Conservation (phyloP, 306 rosid species). For the Trifolium pratense region DNA sequence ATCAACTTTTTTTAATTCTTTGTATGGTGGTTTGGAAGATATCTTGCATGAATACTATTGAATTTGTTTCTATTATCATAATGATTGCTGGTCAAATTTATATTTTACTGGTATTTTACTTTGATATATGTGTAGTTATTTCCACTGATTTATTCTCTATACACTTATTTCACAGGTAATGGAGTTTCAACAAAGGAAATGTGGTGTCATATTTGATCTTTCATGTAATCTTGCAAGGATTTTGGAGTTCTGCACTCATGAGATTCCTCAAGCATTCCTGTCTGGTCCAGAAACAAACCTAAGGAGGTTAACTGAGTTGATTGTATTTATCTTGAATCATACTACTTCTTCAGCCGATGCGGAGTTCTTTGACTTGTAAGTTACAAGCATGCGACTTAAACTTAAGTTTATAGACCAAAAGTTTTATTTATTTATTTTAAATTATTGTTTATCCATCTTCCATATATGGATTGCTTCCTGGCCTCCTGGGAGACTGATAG, state of each 20-base stretch:
- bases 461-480: constrained; percentile 18
- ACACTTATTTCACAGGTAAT: constrained; percentile 67
- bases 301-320: constrained; percentile 86
- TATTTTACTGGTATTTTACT: not conserved
- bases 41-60: constrained; percentile 22
- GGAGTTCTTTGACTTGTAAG: constrained; percentile 93
- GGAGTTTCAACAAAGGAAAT: constrained; percentile 96
- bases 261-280: constrained; percentile 90
- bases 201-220: constrained; percentile 90
- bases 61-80: constrained; percentile 7
- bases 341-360: constrained; percentile 81
- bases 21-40: constrained; percentile 24
- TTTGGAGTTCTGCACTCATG: constrained; percentile 82
- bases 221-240: constrained; percentile 95
- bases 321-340: constrained; percentile 85
- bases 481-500: constrained; percentile 20
- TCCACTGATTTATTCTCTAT: constrained; percentile 37
- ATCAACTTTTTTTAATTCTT: not conserved
- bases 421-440: not conserved
- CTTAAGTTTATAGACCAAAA: constrained; percentile 8
- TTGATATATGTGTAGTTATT: constrained; percentile 10
- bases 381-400: constrained; percentile 34
- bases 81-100: constrained; percentile 29
- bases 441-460: constrained; percentile 6
- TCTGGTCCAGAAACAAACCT: constrained; percentile 87